Base-by-base conservation (phyloP, 2,329 filamentous ascomycete genomes). In the Arthrinium puccinioides region DNA sequence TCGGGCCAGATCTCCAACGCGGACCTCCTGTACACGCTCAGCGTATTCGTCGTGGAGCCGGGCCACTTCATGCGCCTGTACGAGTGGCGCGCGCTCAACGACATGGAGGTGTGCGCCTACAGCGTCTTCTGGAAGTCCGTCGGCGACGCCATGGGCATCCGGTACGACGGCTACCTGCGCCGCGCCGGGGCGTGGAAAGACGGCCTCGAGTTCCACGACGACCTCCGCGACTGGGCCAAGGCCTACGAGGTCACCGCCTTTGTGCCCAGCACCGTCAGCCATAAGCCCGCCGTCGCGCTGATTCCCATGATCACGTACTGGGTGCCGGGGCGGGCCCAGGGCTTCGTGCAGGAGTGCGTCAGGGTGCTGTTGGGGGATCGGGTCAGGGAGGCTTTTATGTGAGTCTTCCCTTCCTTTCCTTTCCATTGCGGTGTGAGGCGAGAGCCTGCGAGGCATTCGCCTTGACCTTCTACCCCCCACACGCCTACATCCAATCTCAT, bases 51-150 rank as follows among this genome's bases (percentile, higher is more conserved):
- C 14, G 63, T 71, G 1, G 79, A 87, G 52, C 82, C 84, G 1
- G 57, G 74, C 21, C 64, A 70, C 11, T 87, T 82, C 66, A 70
- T 84, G 21, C 55, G 67, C 5, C 61, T 62, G 6, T 84, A 78
- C 49, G 86, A 90, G 53, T 90, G 84, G 84, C 73, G 85, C 2
- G 26, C 61, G 5, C 55, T 86, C 16, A 81, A 71, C 13, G 74
- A 81, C 1, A 66, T 88, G 58, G 85, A 89, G 56, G 56, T 66
- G 9, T 84, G 80, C 43, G 83, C 82, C 1, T 58, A 82, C 21
- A 79, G 74, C 13, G 78, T 75, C 1, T 77, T 84, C 50, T 88
- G 82, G 83, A 84, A 84, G 56, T 68, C 69, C 36, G 60, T 86
- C 13, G 84, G 83, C 11, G 79, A 87, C 47, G 74, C 75, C 36